phyloP scores from a whole-genome alignment of 108 stramenopile species.

The Nannochloropsis granulata region DNA sequence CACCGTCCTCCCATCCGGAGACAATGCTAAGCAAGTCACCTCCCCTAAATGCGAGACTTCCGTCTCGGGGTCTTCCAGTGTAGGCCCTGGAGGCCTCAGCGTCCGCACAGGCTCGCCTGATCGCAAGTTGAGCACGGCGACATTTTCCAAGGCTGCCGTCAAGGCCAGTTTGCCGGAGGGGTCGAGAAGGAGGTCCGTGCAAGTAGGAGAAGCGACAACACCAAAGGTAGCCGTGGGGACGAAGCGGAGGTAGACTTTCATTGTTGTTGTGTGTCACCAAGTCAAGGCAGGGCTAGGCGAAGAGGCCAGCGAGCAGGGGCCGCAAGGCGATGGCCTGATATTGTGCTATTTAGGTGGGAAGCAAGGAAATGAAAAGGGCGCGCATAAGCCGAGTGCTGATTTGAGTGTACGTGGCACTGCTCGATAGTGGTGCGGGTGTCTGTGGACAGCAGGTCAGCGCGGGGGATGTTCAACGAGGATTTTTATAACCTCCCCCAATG shows the following conservation, averaged over 20 bases:
- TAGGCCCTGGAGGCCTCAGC: background rate
- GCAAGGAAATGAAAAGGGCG: no score
- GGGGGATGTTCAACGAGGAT: no score
- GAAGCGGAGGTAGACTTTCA: constrained; percentile 43
- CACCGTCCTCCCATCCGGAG: constrained; percentile 13
- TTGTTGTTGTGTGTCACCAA: background rate
- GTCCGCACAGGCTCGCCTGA: background rate
- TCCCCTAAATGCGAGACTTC: background rate
- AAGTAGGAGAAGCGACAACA: constrained; percentile 29
- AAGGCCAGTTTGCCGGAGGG: constrained; percentile 21
- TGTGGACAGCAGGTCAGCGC: no score
- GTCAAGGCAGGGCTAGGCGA: no score
- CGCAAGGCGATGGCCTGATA: no score
- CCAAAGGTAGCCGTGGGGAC: constrained; percentile 31
- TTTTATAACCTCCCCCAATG: no score
- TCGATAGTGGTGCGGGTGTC: no score
- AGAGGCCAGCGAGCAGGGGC: no score
- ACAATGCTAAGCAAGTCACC: constrained; percentile 18
- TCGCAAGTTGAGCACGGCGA: constrained; percentile 38
- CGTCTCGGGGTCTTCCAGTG: background rate
- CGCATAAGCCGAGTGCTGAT: no score
- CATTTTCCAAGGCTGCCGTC: constrained; percentile 38
- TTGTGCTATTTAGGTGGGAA: no score
- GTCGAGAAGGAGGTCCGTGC: constrained; percentile 27
- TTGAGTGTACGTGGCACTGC: no score